These are phyloP conservation scores for Syzygium grande DNA, from an alignment of 345 rosid genomes.

Conservation along the genomic window DNA sequence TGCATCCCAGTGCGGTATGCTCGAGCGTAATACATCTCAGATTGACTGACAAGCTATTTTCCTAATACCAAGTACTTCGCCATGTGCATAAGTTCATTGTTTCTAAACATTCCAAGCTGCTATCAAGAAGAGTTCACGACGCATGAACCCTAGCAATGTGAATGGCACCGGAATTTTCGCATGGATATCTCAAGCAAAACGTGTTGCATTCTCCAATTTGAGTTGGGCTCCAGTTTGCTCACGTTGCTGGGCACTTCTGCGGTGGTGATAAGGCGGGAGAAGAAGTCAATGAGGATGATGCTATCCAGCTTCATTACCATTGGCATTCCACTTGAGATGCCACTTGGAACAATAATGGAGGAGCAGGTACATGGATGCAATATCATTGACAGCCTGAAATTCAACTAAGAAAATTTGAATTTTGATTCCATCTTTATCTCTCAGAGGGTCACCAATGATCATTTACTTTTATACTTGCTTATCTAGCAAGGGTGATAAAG, in stretches of 20 bases:
- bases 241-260: neutral
- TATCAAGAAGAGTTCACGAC: no score
- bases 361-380: neutral
- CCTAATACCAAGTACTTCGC: neutral
- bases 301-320: neutral
- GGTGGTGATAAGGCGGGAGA: neutral
- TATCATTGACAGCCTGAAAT: neutral
- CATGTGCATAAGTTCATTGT: neutral
- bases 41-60: neutral
- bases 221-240: neutral
- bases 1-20: neutral
- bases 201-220: neutral
- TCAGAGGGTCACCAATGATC: neutral
- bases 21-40: no score
- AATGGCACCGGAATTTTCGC: neutral
- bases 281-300: neutral
- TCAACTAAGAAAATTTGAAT: neutral
- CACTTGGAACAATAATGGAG: neutral
- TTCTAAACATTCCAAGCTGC: neutral
- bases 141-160: no score
- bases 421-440: neutral
- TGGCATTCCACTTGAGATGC: neutral
- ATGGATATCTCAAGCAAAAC: neutral
- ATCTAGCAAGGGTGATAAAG: neutral
- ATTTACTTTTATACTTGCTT: neutral